Base-by-base conservation (phyloP, 1,139 yeast species). In the Yamadazyma friedrichii region DNA sequence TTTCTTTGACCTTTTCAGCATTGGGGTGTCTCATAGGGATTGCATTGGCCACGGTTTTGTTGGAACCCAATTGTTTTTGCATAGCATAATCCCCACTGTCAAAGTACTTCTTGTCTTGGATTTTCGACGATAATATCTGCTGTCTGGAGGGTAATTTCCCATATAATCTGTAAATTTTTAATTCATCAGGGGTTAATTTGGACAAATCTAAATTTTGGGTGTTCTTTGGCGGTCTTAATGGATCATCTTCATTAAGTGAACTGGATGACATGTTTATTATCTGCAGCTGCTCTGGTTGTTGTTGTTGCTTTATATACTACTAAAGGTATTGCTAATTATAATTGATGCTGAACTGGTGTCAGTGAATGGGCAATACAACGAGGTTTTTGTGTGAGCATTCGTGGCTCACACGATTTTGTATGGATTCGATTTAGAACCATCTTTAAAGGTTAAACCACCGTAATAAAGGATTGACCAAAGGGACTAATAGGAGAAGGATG, bases 81-180 rank as follows among this genome's bases (percentile, higher is more conserved):
- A 93, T 79, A 20, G 98, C 98, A 61, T 94, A 93, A 64, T 93
- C 99, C 16, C 98, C 98, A 46, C 96, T 87, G 56, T 93, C 99
- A 58, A 93, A 94, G 64, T 85, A 93, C 65, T 89, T 89, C 55
- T 96, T 82, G 54, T 93, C 98, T 61, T 84, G 84, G 52, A 85
- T 68, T 61, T 88, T 88, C 50, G 85, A 80, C 43, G 87, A 77
- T 46, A 93, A 75, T 30, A 93, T 72, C 50, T 91, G 97, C 45
- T 86, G 86, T 42, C 85, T 83, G 30, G 93, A 79, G 34, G 98
- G 98, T 43, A 93, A 69, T 59, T 84, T 86, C 27, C 98, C 98
- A 60, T 91, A 91, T 71, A 89, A 68, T 55, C 80, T 84, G 65
- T 82, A 84, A 29, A 91, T 67, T 48, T 78, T 78, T 54, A 79